Percentiles rank a stretch among this genome's conserved stretches.
Conservation (phyloP, 257 asterid genomes). For the Solanum virginianum region DNA sequence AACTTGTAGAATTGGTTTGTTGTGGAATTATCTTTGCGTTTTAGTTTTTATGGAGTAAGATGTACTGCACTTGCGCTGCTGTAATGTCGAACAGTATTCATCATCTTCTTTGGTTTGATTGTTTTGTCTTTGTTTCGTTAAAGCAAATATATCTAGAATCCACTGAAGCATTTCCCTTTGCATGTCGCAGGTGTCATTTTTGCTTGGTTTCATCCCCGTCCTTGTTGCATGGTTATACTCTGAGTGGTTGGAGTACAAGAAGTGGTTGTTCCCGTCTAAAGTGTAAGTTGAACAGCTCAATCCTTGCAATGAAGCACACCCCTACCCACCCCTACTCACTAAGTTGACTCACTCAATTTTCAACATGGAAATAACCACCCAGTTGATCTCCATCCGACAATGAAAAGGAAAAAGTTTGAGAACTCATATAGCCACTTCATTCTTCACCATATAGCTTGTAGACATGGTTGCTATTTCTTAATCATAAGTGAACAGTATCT, state of each 20-base stretch:
- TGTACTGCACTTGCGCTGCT: background rate
- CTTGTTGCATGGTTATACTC: slow-evolving; percentile 71
- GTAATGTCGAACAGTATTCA: background rate
- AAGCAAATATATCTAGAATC: background rate
- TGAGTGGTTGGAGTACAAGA: slow-evolving; percentile 80
- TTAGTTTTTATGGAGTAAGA: background rate
- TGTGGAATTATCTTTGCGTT: background rate
- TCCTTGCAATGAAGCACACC: background rate
- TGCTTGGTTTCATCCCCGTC: slow-evolving; percentile 73
- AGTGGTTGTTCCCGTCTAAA: slow-evolving; percentile 48
- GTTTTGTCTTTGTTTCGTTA: background rate
- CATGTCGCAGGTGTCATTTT: slow-evolving; percentile 66
- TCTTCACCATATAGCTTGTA: background rate
- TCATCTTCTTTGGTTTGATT: background rate
- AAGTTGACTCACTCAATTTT: background rate
- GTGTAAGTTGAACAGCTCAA: slow-evolving; percentile 34
- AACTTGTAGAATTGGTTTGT: background rate
- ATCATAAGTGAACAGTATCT: background rate
- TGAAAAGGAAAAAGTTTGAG: background rate
- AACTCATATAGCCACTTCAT: background rate
- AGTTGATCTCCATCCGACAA: background rate
- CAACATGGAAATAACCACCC: background rate
- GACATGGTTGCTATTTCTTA: background rate
- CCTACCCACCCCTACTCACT: background rate
- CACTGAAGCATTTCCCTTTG: background rate